A percentile compares a stretch with the other conserved stretches of the same genome.
These are phyloP conservation scores for Fonsecaea nubica DNA, from an alignment of 2,329 filamentous ascomycete species.

Conservation along the genomic window DNA sequence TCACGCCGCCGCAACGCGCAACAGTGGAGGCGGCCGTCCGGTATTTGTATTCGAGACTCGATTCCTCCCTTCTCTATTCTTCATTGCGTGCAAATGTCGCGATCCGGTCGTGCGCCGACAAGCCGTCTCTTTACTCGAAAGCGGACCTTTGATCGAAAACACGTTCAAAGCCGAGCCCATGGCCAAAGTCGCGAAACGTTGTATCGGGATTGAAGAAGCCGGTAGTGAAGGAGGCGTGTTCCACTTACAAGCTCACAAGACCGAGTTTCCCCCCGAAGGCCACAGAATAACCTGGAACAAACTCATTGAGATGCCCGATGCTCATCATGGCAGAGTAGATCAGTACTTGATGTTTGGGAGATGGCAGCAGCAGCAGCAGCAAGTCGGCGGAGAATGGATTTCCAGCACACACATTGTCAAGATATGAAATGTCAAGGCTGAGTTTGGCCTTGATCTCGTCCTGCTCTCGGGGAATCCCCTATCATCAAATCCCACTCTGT, in stretches of 20 bases:
- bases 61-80: slow-evolving; percentile 27
- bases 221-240: slow-evolving; percentile 19
- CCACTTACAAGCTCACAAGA: neutral
- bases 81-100: slow-evolving; percentile 28
- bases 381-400: neutral
- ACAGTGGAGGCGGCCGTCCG: slow-evolving; percentile 5
- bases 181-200: slow-evolving; percentile 21
- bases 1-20: slow-evolving; percentile 2
- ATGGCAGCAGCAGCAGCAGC: slow-evolving; percentile 10
- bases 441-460: neutral
- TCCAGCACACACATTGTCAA: neutral
- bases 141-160: slow-evolving; percentile 21
- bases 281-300: slow-evolving; percentile 15
- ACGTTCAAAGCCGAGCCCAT: slow-evolving; percentile 23
- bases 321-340: neutral
- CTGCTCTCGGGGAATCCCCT: neutral
- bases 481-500: neutral
- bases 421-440: neutral
- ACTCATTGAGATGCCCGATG: slow-evolving; percentile 9
- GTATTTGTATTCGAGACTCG: slow-evolving; percentile 29
- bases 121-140: slow-evolving; percentile 21
- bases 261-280: slow-evolving; percentile 9
- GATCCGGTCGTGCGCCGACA: slow-evolving; percentile 31
- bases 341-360: slow-evolving; percentile 16
- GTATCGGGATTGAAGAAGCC: slow-evolving; percentile 29